Evolutionary conservation across 371 early-diverging fungal genomes (phyloP).

Genomic region (Funneliformis caledonium): DNA sequence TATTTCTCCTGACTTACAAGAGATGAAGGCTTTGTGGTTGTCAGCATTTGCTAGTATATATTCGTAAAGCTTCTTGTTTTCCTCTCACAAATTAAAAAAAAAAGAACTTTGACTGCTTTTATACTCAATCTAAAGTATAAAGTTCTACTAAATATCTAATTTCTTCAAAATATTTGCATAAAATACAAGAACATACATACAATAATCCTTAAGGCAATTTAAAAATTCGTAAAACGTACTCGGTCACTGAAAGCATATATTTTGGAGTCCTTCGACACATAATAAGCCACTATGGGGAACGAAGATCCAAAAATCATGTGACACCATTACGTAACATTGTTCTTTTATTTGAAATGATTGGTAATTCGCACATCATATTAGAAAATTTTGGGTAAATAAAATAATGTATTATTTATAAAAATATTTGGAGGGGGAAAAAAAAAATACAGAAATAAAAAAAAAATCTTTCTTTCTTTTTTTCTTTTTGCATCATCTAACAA

Average conservation of each 20-base stretch:
- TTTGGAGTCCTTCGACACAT: too few species aligned
- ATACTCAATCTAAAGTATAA: neutral
- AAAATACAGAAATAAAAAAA: neutral
- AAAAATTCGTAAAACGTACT: neutral
- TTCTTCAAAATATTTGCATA: neutral
- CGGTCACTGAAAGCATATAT: too few species aligned
- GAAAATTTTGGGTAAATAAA: neutral
- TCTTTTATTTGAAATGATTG: too few species aligned
- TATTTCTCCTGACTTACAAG: slow-evolving; percentile 28
- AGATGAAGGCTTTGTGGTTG: slow-evolving; percentile 23
- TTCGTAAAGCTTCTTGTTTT: neutral
- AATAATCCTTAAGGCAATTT: neutral
- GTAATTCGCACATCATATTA: too few species aligned
- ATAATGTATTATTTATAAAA: neutral
- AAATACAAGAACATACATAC: slow-evolving; percentile 17
- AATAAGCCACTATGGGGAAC: too few species aligned
- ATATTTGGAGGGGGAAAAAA: neutral
- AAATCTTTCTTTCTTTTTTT: neutral
- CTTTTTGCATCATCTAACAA: neutral
- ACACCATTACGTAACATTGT: too few species aligned
- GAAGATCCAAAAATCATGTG: too few species aligned
- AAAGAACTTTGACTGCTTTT: neutral
- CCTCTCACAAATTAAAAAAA: neutral
- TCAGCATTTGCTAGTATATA: slow-evolving; percentile 7
- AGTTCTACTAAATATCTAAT: neutral